Percentiles rank a stretch among this genome's conserved stretches.
Conservation (phyloP, 1,284 basidiomycete species). For the Peniophora sp. region DNA sequence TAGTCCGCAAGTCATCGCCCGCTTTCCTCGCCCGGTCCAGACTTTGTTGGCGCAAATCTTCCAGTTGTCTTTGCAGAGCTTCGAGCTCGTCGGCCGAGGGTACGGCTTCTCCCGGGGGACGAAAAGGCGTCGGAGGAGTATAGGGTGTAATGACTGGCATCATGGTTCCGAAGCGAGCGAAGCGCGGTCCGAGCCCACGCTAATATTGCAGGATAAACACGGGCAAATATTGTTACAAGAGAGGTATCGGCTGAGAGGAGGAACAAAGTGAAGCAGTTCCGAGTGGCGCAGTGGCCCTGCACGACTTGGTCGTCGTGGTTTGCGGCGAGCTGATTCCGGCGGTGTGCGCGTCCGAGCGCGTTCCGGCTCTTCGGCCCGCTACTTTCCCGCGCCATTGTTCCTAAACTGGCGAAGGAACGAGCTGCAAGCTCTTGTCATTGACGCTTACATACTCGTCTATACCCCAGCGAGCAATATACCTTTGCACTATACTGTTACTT, state of each 20-base stretch:
- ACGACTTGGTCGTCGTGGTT: not conserved
- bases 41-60: conserved; percentile 41
- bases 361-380: no score
- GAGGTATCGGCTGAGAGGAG: not conserved
- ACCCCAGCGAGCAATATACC: no score
- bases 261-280: not conserved
- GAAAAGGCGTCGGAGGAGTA: conserved; percentile 33
- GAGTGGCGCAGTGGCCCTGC: not conserved
- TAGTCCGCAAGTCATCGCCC: conserved; percentile 56
- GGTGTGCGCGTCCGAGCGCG: no score
- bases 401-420: no score
- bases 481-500: no score
- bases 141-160: conserved; percentile 43
- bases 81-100: conserved; percentile 71
- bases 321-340: not conserved
- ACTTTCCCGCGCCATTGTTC: no score
- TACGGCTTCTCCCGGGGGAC: conserved; percentile 50
- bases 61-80: conserved; percentile 51
- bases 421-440: no score
- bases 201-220: conserved; percentile 5
- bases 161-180: conserved; percentile 16
- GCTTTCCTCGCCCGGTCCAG: conserved; percentile 60
- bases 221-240: not conserved
- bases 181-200: conserved; percentile 3
- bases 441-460: no score